Evolutionary conservation across 345 rosid species (phyloP).

Genomic region (Alliaria petiolata): DNA sequence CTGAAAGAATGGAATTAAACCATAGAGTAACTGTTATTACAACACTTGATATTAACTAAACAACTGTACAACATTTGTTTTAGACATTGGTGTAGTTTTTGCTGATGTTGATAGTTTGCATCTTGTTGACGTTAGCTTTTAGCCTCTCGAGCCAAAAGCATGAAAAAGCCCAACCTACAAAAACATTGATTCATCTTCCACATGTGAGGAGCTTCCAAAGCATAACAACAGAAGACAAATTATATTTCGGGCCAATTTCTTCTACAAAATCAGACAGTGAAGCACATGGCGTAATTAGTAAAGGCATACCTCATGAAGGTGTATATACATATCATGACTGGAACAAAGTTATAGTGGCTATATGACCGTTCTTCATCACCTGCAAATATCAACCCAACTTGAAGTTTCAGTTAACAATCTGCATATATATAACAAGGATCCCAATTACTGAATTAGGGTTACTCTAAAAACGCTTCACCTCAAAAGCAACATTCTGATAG

Average conservation of each 20-base stretch:
- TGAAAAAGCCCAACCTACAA: neutral
- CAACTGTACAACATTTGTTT: slow-evolving; percentile 8
- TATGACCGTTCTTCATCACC: slow-evolving; percentile 97
- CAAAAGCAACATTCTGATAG: slow-evolving; percentile 89
- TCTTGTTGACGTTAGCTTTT: slow-evolving; percentile 29
- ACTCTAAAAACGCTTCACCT: slow-evolving; percentile 44
- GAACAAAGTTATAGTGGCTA: slow-evolving; percentile 87
- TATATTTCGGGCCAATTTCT: no score
- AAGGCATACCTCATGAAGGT: neutral
- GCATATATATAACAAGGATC: neutral
- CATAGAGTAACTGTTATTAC: neutral
- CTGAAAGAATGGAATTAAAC: neutral
- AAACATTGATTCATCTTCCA: slow-evolving; percentile 1
- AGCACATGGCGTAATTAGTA: neutral
- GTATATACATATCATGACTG: slow-evolving; percentile 55
- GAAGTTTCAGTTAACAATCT: neutral
- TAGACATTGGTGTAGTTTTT: neutral
- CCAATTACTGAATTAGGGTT: neutral
- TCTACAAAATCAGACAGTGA: neutral
- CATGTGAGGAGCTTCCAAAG: neutral
- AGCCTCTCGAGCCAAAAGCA: slow-evolving; percentile 11
- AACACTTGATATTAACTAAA: slow-evolving; percentile 2
- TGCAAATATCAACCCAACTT: slow-evolving; percentile 31
- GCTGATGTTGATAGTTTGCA: neutral
- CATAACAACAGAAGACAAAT: neutral